A percentile compares a stretch with the other conserved stretches of the same genome.
Conservation (phyloP, 345 rosid species). For the Ceriops tagal region DNA sequence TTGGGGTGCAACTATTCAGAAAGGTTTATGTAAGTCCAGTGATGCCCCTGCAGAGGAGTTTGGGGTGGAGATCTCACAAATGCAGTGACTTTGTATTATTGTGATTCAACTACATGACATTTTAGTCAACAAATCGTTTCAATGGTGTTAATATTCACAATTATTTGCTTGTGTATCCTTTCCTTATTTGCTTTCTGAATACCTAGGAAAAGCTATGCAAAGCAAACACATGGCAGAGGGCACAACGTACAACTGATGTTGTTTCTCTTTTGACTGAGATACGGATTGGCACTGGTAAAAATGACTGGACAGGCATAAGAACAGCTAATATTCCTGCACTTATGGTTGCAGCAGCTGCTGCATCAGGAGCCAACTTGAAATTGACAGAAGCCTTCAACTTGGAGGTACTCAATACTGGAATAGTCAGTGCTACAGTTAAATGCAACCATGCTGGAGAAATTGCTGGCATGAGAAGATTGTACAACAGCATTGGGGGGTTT, state of each 20-base stretch:
- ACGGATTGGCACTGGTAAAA: constrained; percentile 85
- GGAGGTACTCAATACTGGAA: constrained; percentile 93
- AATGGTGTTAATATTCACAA: too few relatives aligned
- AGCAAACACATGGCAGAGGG: constrained; percentile 95
- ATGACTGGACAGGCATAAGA: constrained; percentile 84
- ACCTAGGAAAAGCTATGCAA: constrained; percentile 90
- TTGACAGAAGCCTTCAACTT: constrained; percentile 80
- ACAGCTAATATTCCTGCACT: constrained; percentile 97
- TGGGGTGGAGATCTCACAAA: too few relatives aligned
- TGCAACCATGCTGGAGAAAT: constrained; percentile 98
- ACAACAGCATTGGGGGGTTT: constrained; percentile 92
- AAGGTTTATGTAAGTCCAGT: background rate
- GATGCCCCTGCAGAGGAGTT: too few relatives aligned
- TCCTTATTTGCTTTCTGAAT: constrained; percentile 14
- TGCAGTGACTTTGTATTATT: too few relatives aligned
- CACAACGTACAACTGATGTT: constrained; percentile 80
- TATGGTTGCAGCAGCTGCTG: constrained; percentile 99
- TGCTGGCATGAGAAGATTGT: constrained; percentile 97
- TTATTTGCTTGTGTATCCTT: background rate
- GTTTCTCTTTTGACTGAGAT: constrained; percentile 95
- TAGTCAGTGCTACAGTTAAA: constrained; percentile 94
- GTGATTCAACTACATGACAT: too few relatives aligned
- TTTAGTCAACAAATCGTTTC: too few relatives aligned
- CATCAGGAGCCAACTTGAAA: constrained; percentile 91
- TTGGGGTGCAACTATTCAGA: background rate